Conservation (phyloP, 2,329 filamentous ascomycete species). For the Exophiala aquamarina region DNA sequence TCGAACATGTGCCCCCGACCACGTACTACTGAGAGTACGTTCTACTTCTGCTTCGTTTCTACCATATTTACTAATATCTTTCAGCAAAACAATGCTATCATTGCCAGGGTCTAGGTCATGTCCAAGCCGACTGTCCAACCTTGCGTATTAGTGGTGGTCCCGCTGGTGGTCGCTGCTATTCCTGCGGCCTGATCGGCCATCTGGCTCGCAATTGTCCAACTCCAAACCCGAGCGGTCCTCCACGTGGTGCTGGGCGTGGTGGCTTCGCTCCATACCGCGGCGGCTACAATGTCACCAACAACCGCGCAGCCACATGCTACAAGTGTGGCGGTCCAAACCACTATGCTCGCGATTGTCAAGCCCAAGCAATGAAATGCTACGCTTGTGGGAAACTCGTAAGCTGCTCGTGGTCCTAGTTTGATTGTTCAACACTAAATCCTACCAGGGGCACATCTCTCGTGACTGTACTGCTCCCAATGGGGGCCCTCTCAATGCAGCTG, state of each 20-base stretch:
- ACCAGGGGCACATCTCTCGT: constrained; percentile 76
- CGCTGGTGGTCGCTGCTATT: constrained; percentile 89
- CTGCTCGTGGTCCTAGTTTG: constrained; percentile 6
- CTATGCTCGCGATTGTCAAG: constrained; percentile 97
- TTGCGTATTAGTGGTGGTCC: constrained; percentile 81
- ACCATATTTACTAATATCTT: constrained; percentile 3
- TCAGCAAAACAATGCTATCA: constrained; percentile 98
- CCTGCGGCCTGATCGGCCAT: constrained; percentile 90
- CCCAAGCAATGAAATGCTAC: constrained; percentile 98
- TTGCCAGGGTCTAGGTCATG: constrained; percentile 96
- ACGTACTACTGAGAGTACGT: constrained; percentile 84
- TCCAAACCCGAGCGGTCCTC: constrained; percentile 66
- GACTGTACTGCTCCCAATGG: constrained; percentile 98
- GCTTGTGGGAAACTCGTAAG: constrained; percentile 81
- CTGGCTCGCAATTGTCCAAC: constrained; percentile 86
- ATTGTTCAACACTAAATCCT: constrained; percentile 7
- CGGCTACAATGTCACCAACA: constrained; percentile 59
- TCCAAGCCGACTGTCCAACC: constrained; percentile 98
- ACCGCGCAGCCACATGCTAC: constrained; percentile 65
- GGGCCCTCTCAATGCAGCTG: constrained; percentile 88
- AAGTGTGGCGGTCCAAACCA: constrained; percentile 87
- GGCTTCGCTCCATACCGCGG: constrained; percentile 67
- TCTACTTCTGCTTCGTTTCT: background rate
- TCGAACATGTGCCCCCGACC: constrained; percentile 96
- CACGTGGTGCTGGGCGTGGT: constrained; percentile 65